Percentiles rank a stretch among this genome's conserved stretches.
Evolutionary conservation across 1,284 basidiomycete species (phyloP).

Genomic region (Boletus calvinii): DNA sequence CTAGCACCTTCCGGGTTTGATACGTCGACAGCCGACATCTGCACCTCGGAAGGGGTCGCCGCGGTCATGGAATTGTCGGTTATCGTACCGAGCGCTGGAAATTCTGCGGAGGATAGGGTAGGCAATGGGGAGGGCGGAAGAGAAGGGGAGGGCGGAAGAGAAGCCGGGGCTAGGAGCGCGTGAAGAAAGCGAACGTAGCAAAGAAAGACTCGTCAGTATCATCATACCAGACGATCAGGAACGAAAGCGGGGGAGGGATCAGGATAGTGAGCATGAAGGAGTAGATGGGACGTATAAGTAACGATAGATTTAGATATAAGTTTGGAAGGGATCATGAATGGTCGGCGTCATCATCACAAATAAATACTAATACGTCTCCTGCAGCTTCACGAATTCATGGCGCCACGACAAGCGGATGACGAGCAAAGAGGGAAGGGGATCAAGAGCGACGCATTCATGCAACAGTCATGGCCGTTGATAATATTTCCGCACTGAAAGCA

Average conservation of each 20-base stretch:
- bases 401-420: conserved; percentile 24
- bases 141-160: conserved; percentile 44
- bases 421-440: conserved; percentile 16
- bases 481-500: conserved; percentile 81
- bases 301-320: conserved; percentile 3
- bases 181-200: conserved; percentile 38
- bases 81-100: conserved; percentile 53
- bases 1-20: conserved; percentile 31
- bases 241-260: conserved; percentile 26
- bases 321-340: conserved; percentile 18
- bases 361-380: conserved; percentile 25
- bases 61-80: conserved; percentile 23
- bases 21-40: conserved; percentile 33
- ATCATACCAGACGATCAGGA: conserved; percentile 41
- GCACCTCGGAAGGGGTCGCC: conserved; percentile 28
- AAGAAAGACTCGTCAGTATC: conserved; percentile 48
- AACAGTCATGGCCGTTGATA: conserved; percentile 60
- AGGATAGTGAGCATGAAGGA: conserved; percentile 11
- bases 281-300: conserved; percentile 1
- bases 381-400: conserved; percentile 30
- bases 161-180: conserved; percentile 41
- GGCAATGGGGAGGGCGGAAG: conserved; percentile 49
- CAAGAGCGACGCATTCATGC: conserved; percentile 29
- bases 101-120: conserved; percentile 66
- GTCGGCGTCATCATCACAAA: conserved; percentile 23